phyloP scores from a whole-genome alignment of 805 yeast species.

The Candida oleophila region DNA sequence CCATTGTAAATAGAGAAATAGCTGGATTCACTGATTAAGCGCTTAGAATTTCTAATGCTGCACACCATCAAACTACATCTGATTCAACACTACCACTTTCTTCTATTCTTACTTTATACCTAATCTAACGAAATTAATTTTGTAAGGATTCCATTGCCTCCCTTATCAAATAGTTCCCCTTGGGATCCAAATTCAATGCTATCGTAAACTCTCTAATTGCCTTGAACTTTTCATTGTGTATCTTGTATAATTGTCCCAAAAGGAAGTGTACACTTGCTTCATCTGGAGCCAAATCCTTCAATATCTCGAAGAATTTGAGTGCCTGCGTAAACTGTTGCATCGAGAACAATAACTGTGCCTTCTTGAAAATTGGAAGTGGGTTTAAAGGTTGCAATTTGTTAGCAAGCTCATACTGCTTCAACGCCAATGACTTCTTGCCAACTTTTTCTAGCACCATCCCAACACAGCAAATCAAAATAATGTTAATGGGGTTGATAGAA shows the following conservation, averaged over 20 bases:
- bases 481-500: constrained; percentile 85
- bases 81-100: too few relatives aligned
- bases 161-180: constrained; percentile 80
- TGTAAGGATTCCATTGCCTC: constrained; percentile 70
- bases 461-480: constrained; percentile 85
- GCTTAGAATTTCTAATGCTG: too few relatives aligned
- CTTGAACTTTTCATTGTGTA: constrained; percentile 66
- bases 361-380: constrained; percentile 83
- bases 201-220: constrained; percentile 86
- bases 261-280: constrained; percentile 92
- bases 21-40: too few relatives aligned
- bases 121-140: constrained; percentile 10
- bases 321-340: constrained; percentile 74
- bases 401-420: constrained; percentile 80
- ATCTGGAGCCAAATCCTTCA: constrained; percentile 82
- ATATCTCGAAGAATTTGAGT: constrained; percentile 66
- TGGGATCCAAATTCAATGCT: constrained; percentile 89
- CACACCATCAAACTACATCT: too few relatives aligned
- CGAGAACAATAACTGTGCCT: constrained; percentile 75
- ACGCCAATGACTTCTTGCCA: constrained; percentile 66
- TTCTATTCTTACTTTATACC: too few relatives aligned
- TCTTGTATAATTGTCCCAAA: constrained; percentile 81
- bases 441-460: constrained; percentile 89
- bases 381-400: constrained; percentile 80
- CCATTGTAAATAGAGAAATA: too few relatives aligned